Evolutionary conservation across 164 flowering plant genomes (phyloP), one percentile per base, ranked within the genome.

Genomic region (Dillenia suffruticosa): DNA sequence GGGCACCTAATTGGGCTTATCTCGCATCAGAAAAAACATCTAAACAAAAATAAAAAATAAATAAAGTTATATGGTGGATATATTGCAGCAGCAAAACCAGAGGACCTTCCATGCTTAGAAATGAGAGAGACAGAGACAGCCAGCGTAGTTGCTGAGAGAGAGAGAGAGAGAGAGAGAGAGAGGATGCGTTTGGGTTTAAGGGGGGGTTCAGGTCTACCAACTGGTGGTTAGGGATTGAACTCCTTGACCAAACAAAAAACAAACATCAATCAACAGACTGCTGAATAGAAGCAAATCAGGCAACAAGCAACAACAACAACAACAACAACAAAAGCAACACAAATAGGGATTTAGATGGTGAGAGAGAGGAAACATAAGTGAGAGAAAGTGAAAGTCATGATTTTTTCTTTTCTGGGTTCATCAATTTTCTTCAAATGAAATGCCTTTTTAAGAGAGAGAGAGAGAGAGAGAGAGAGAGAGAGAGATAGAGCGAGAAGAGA

Each of bases 171-270:
- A 48, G 55, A 43, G 54, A 56, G 75, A 65, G 46, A 47, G 53
- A 58, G 61, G n/a, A 49, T 24, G 52, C 68, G 40, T 32, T 32
- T 32, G 70, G 87, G 81, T 82, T 86, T 76, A 79, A 72, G 81
- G 32, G 74, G 76, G 82, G 82, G 78, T 84, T 87, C 82, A 85
- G 95, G 89, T 88, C 88, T 58, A 88, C 91, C 91, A 78, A 84
- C 95, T 81, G 95, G 89, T 88, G 4, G 91, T 86, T 86, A 84
- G 71, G 62, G 85, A 81, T 77, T 78, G 77, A 83, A 76, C 83
- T 76, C 77, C 80, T 75, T 81, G 82, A 85, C 86, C 87, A 79
- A 72, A 74, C 83, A 48, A 57, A 70, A 58, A 61, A 58, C 56
- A 67, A 70, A 66, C 68, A 58, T 22, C 58, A 14, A 32, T 32